Evolutionary conservation across 441 rosid species (phyloP).

Genomic region (Syzygium malaccense): DNA sequence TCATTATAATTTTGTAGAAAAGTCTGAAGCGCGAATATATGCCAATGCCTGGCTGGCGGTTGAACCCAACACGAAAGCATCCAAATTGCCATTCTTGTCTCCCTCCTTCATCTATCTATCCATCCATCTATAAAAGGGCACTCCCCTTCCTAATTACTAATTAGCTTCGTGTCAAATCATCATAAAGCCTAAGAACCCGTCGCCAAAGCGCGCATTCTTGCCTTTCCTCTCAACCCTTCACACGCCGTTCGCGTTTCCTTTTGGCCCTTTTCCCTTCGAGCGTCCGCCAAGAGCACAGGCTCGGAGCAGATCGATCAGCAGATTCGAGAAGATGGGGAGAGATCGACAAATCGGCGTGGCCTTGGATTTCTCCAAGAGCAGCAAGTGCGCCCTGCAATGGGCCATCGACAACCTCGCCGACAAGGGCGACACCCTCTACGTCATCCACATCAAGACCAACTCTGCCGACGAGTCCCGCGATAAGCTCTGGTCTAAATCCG

Average conservation of each 20-base stretch:
- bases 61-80: background rate
- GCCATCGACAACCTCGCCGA: constrained; percentile 68
- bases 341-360: constrained; percentile 73
- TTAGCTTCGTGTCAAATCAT: background rate
- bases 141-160: background rate
- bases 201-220: background rate
- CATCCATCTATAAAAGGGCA: background rate
- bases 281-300: background rate
- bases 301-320: background rate
- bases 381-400: constrained; percentile 88
- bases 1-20: background rate
- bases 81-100: background rate
- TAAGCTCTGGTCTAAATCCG: constrained; percentile 50
- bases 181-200: background rate
- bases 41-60: background rate
- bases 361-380: constrained; percentile 84
- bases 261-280: too few species aligned
- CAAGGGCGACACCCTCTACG: constrained; percentile 53
- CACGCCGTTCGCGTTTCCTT: background rate
- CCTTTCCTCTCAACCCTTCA: background rate
- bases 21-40: background rate
- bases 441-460: constrained; percentile 54
- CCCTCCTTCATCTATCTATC: background rate
- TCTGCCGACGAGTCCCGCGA: constrained; percentile 36
- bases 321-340: constrained; percentile 34